phyloP scores from a whole-genome alignment of 129 eudicot genomes.

The Gnaphalium uliginosum region DNA sequence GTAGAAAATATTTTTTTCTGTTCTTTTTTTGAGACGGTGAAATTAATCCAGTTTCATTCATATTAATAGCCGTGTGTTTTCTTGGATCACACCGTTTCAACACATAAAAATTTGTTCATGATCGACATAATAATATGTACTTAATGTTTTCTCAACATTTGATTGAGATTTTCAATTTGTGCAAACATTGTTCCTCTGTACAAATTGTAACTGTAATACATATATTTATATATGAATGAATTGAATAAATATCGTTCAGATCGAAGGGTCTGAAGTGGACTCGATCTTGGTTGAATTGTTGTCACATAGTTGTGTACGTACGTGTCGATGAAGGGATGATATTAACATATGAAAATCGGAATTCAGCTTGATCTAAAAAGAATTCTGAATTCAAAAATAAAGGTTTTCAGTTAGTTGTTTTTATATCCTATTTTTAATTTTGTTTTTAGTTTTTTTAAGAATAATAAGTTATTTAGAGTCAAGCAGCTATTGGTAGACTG shows the following conservation, averaged over 20 bases:
- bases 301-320: no score
- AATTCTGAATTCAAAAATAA: no score
- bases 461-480: background rate
- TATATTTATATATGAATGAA: background rate
- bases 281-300: no score
- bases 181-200: background rate
- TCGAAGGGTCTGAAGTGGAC: no score
- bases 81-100: conserved; percentile 4
- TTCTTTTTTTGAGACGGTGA: background rate
- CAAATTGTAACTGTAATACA: background rate
- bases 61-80: background rate
- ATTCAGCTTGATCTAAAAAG: no score
- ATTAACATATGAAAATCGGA: no score
- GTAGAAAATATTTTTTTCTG: background rate
- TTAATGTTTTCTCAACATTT: background rate
- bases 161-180: conserved; percentile 2
- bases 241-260: no score
- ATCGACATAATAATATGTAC: background rate
- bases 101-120: conserved; percentile 1
- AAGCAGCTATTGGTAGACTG: background rate
- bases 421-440: no score
- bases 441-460: no score
- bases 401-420: no score
- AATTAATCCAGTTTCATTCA: background rate
- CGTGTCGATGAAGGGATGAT: background rate